Evolutionary conservation across 2,329 filamentous ascomycete genomes (phyloP).

Genomic region (Phialocephala sp.): DNA sequence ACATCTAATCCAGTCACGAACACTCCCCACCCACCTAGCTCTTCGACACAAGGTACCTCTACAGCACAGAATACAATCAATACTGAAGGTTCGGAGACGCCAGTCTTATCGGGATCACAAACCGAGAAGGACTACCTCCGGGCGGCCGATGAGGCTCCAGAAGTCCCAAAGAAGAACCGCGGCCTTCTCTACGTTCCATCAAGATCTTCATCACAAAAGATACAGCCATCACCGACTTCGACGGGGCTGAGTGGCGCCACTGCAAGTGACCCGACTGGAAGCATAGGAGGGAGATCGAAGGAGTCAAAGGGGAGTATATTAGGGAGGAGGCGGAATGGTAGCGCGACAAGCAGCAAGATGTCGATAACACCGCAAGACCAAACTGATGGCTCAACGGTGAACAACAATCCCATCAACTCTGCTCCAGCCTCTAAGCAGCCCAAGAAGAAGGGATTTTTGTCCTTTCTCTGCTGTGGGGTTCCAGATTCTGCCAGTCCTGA

Average conservation of each 20-base stretch:
- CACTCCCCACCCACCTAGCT: slow-evolving; percentile 39
- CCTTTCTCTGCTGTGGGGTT: slow-evolving; percentile 55
- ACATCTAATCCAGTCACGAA: slow-evolving; percentile 35
- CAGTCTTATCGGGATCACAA: slow-evolving; percentile 35
- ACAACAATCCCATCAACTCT: slow-evolving; percentile 42
- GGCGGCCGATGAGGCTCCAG: slow-evolving; percentile 34
- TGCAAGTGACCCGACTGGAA: slow-evolving; percentile 63
- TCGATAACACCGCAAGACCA: slow-evolving; percentile 52
- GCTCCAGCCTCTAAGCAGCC: slow-evolving; percentile 38
- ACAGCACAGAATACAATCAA: slow-evolving; percentile 40
- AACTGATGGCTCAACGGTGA: slow-evolving; percentile 46
- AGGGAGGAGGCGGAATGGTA: slow-evolving; percentile 68
- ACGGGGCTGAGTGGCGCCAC: slow-evolving; percentile 66
- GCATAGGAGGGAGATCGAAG: slow-evolving; percentile 68
- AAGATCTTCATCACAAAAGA: slow-evolving; percentile 65
- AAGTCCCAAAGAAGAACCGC: slow-evolving; percentile 50
- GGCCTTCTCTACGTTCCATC: slow-evolving; percentile 64
- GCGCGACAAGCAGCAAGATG: slow-evolving; percentile 67
- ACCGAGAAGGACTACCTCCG: slow-evolving; percentile 38
- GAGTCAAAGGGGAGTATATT: slow-evolving; percentile 69
- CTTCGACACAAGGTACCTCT: slow-evolving; percentile 38
- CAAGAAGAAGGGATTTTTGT: slow-evolving; percentile 51
- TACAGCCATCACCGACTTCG: slow-evolving; percentile 63
- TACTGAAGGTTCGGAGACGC: slow-evolving; percentile 40
- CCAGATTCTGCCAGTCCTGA: slow-evolving; percentile 46